Evolutionary conservation across 1,139 yeast species (phyloP), one percentile per base, ranked within the genome.

Genomic region (Wickerhamiella pararugosa): DNA sequence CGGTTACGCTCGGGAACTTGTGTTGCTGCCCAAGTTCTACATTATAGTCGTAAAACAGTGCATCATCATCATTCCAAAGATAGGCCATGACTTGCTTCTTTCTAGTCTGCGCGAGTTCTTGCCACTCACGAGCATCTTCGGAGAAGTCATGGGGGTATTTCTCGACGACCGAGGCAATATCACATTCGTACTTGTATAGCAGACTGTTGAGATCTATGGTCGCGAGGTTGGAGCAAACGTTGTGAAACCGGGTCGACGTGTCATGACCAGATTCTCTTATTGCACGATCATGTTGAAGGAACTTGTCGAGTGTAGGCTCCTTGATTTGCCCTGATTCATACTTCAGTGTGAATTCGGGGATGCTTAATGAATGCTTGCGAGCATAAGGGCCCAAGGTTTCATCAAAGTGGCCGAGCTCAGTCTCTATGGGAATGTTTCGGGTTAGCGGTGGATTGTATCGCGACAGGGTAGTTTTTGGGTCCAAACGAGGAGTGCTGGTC

Each of bases 241-340:
- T 94, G 62, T 87, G 96, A 43, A 90, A 66, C 54, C 98, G 70
- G 58, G 87, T 86, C 2, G 90, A 71, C 0, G 97, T 92, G 59
- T 90, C 98, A 59, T 90, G 98, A 1, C 98, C 98, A 37, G 93
- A 79, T 62, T 90, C 98, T 56, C 98, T 73, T 10, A 90, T 94
- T 1, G 94, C 97, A 47, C 97, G 71, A 60, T 90, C 98, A 58
- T 90, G 95, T 43, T 82, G 61, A 60, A 90, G 83, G 60, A 84
- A 92, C 49, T 76, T 86, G 56, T 90, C 98, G 44, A 90, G 67
- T 10, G 68, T 75, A 0, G 94, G 93, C 54, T 84, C 96, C 6
- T 63, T 47, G 29, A 87, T 68, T 45, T 67, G 63, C 5, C 79
- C 79, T 39, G 66, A 62, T 55, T 90, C 84, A 63, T 87, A 90